Base-by-base conservation (phyloP, 2,329 filamentous ascomycete species). In the Alternaria sp. region DNA sequence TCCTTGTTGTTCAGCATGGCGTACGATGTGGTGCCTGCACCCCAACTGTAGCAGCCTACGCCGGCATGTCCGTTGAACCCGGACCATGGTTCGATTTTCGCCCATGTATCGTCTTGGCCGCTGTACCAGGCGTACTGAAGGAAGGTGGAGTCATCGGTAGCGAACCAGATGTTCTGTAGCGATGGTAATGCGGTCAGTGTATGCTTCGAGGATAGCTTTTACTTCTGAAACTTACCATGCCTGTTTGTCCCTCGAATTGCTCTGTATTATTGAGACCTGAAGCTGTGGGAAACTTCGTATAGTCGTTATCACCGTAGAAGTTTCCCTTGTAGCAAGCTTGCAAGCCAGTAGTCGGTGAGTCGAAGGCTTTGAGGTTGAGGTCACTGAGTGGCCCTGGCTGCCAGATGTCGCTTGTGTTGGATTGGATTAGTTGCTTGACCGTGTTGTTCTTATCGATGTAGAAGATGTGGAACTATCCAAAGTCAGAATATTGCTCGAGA, bases 271-370 rank as follows among this genome's bases (percentile, higher is more conserved):
- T 52, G 8, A 67, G 64, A 18, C 77, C 74, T 7, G 64, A 68
- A 4, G 70, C 61, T 9, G 74, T 73, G 1, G 78, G 77, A 27
- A 78, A 78, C 41, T 81, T 78, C 8, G 71, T 63, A 52, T 79
- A 80, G 58, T 82, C 79, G 14, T 72, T 58, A 45, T 75, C 73
- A 38, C 74, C 75, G 46, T 77, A 77, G 34, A 85, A 81, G 44
- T 97, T 85, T 0, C 95, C 95, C 76, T 97, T 91, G 20, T 89
- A 84, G 50, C 89, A 90, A 16, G 94, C 90, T 73, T 96, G 92
- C 30, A 95, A 81, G 3, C 95, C 95, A 49, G 97, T 90, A 1
- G 92, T 88, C 71, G 98, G 98, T 2, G 93, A 90, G 81, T 98
- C 94, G 78, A 96, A 96, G 67, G 90, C 90, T 65, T 96, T 89